Percentiles rank a stretch among this genome's conserved stretches.
Conservation (phyloP, 805 yeast species). For the Candida railenensis region DNA sequence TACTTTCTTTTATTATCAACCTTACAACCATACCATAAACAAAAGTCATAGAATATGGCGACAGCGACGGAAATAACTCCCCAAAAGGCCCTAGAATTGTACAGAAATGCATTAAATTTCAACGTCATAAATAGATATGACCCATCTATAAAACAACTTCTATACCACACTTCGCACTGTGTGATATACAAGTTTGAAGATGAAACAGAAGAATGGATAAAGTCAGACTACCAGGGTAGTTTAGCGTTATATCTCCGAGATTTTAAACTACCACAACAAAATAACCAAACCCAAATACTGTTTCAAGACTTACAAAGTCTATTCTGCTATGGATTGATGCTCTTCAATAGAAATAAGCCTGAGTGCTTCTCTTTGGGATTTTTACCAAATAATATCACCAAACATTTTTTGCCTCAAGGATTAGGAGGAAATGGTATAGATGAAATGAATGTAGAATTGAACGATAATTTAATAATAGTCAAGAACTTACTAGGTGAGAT, state of each 20-base stretch:
- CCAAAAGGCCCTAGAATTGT: constrained; percentile 54
- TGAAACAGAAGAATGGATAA: constrained; percentile 63
- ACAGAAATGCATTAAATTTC: constrained; percentile 66
- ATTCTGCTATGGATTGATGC: constrained; percentile 66
- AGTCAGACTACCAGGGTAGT: constrained; percentile 69
- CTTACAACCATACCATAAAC: constrained; percentile 13
- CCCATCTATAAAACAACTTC: constrained; percentile 63
- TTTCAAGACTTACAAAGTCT: constrained; percentile 35
- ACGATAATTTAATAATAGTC: constrained; percentile 68
- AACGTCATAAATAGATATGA: constrained; percentile 79
- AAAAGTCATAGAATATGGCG: constrained; percentile 12
- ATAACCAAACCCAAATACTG: constrained; percentile 3
- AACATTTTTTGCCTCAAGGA: constrained; percentile 40
- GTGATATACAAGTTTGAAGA: constrained; percentile 66
- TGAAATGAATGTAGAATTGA: constrained; percentile 64
- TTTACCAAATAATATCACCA: constrained; percentile 51
- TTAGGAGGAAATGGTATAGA: constrained; percentile 25
- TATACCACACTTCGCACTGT: constrained; percentile 69
- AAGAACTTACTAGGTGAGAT: constrained; percentile 67
- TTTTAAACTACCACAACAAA: constrained; percentile 23
- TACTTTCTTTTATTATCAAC: constrained; percentile 20
- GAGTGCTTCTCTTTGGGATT: constrained; percentile 73
- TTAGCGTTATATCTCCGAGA: constrained; percentile 63
- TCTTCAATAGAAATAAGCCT: constrained; percentile 66
- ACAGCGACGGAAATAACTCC: constrained; percentile 34